Percentiles rank a stretch among this genome's conserved stretches.
phyloP scores from a whole-genome alignment of 257 asterid genomes.

The Solanum tarapatanum region DNA sequence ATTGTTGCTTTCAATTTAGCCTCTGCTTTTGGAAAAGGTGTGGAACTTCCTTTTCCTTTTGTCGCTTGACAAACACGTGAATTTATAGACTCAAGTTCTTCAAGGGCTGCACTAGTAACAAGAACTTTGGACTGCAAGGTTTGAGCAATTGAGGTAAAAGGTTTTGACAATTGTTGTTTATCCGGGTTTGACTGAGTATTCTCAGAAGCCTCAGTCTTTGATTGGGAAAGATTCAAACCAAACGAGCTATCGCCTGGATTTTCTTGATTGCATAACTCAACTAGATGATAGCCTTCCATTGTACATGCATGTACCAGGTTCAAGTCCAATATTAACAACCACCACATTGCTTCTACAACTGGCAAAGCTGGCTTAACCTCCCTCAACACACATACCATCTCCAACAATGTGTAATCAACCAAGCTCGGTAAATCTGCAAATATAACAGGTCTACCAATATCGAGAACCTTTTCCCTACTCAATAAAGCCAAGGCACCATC shows the following conservation, averaged over 20 bases:
- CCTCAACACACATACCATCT: slow-evolving; percentile 67
- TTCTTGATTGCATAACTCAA: slow-evolving; percentile 16
- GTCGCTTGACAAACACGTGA: slow-evolving; percentile 8
- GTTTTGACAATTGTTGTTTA: slow-evolving; percentile 9
- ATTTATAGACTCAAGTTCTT: slow-evolving; percentile 5
- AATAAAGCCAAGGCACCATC: slow-evolving; percentile 56
- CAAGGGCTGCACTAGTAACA: slow-evolving; percentile 9
- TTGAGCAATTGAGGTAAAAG: slow-evolving; percentile 4
- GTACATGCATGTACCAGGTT: slow-evolving; percentile 57
- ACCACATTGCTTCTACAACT: slow-evolving; percentile 70
- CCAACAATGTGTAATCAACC: slow-evolving; percentile 53
- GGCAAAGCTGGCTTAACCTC: slow-evolving; percentile 50
- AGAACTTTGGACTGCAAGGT: slow-evolving; percentile 15
- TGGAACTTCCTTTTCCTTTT: slow-evolving; percentile 14
- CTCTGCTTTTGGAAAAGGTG: slow-evolving; percentile 21
- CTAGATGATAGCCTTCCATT: slow-evolving; percentile 17
- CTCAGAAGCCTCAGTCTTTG: slow-evolving; percentile 16
- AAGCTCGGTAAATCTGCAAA: slow-evolving; percentile 43
- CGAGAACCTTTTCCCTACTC: slow-evolving; percentile 25
- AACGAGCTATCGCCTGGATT: slow-evolving; percentile 9
- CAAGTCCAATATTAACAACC: slow-evolving; percentile 51
- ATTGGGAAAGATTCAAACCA: background rate
- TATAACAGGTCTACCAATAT: slow-evolving; percentile 12
- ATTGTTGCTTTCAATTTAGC: slow-evolving; percentile 19
- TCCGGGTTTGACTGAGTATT: slow-evolving; percentile 12